Evolutionary conservation across 805 yeast genomes (phyloP), one percentile per base, ranked within the genome.

Genomic region (Osmozyma mogii): DNA sequence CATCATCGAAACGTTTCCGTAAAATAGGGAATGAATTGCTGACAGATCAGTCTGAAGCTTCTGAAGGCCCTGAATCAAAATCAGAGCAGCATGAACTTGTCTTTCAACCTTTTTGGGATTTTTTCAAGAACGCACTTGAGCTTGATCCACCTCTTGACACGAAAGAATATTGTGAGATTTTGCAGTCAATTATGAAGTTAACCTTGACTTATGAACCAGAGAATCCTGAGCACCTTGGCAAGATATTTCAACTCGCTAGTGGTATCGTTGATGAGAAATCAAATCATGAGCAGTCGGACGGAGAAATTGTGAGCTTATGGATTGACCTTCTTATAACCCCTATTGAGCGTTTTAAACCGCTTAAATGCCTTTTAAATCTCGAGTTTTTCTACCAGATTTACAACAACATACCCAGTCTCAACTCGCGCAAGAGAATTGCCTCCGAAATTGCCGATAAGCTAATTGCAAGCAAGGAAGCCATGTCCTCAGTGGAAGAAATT

Each of bases 191-290:
- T 18, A 65, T 80, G 29, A 70, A 69, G 37, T 53, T 88, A 25
- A 68, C 85, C 0, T 60, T 84, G 23, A 62, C 68, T 4, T 83
- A 77, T 56, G 82, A 82, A 47, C 81, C 84, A 5, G 58, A 68
- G 0, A 71, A 76, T 34, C 64, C 63, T 37, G 68, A 62, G 4
- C 74, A 82, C 50, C 60, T 87, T 32, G 77, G 83, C 47, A 54
- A 57, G 19, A 62, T 87, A 15, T 79, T 72, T 51, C 54, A 70
- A 34, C 78, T 70, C 49, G 76, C 84, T 1, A 56, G 52, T 36
- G 65, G 41, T 60, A 66, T 40, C 10, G 50, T 54, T 37, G 36
- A 49, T 46, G 42, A 27, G 13, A 20, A 30, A 6, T 15, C 27
- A 13, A 15, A 41, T 5, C 39, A 31, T 2, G 41, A 31, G n/a